Evolutionary conservation across 1,284 basidiomycete genomes (phyloP).

Genomic region (Rhodotorula sp.): DNA sequence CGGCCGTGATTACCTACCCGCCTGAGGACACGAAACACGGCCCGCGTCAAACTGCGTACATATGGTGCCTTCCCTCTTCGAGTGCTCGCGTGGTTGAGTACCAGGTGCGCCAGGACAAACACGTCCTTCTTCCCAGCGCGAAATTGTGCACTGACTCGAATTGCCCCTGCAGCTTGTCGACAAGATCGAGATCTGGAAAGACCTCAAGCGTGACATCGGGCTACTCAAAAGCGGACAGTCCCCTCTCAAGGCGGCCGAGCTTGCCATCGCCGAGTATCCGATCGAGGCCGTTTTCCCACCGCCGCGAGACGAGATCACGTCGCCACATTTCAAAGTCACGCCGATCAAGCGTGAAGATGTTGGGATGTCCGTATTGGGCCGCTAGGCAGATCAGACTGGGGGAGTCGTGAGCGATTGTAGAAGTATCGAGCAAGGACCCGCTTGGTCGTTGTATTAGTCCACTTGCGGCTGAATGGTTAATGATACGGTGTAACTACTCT

Average conservation of each 20-base stretch:
- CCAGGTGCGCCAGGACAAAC: conserved; percentile 11
- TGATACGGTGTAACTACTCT: too few relatives aligned
- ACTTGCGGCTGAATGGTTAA: too few relatives aligned
- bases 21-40: neutral
- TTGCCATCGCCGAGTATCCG: neutral
- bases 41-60: conserved; percentile 1
- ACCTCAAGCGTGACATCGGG: conserved; percentile 11
- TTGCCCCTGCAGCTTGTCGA: conserved; percentile 19
- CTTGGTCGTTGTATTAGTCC: too few relatives aligned
- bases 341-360: neutral
- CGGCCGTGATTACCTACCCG: conserved; percentile 6
- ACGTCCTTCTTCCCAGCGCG: too few relatives aligned
- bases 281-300: conserved; percentile 5
- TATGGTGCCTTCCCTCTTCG: conserved; percentile 31
- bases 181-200: conserved; percentile 26
- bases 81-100: conserved; percentile 27
- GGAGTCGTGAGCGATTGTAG: too few relatives aligned
- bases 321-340: neutral
- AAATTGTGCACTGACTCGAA: too few relatives aligned
- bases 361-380: too few relatives aligned
- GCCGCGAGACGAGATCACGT: too few relatives aligned
- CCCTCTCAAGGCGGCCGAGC: neutral
- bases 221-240: neutral
- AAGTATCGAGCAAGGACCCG: too few relatives aligned
- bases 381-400: too few relatives aligned